Evolutionary conservation across 2,329 filamentous ascomycete genomes (phyloP).

Genomic region (Emmonsiellopsis sp.): DNA sequence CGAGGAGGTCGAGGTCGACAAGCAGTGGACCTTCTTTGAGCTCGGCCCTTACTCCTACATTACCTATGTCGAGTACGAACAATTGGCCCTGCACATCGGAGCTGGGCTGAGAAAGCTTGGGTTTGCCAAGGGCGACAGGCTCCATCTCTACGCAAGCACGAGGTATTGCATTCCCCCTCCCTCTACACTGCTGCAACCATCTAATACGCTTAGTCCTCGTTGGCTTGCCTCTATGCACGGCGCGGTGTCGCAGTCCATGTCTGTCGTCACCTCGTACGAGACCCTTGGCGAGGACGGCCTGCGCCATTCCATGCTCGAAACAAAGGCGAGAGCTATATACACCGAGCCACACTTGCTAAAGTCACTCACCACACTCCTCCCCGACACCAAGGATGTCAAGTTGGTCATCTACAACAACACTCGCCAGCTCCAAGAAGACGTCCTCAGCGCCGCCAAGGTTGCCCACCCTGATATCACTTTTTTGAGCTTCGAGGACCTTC

Average conservation of each 20-base stretch:
- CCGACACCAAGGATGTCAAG: slow-evolving; percentile 42
- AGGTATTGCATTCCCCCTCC: slow-evolving; percentile 36
- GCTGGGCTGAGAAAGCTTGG: slow-evolving; percentile 61
- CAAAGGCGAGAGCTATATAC: slow-evolving; percentile 21
- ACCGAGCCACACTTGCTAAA: slow-evolving; percentile 29
- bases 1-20: slow-evolving; percentile 67
- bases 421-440: slow-evolving; percentile 35
- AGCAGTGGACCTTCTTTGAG: slow-evolving; percentile 87
- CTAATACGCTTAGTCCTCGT: slow-evolving; percentile 3
- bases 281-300: slow-evolving; percentile 24
- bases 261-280: slow-evolving; percentile 64
- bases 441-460: slow-evolving; percentile 40
- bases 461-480: slow-evolving; percentile 32
- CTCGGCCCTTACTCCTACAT: slow-evolving; percentile 65
- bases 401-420: slow-evolving; percentile 46
- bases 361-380: slow-evolving; percentile 42
- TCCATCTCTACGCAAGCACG: slow-evolving; percentile 67
- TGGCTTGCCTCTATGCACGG: slow-evolving; percentile 3
- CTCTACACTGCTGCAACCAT: background rate
- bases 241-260: slow-evolving; percentile 76
- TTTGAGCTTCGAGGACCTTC: slow-evolving; percentile 46
- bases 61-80: slow-evolving; percentile 70
- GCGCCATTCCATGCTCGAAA: slow-evolving; percentile 21
- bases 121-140: slow-evolving; percentile 49
- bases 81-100: slow-evolving; percentile 54